Percentiles rank a stretch among this genome's conserved stretches.
These are phyloP conservation scores for Hemerocallis citrina DNA, from an alignment of 106 monocot genomes.

Conservation along the genomic window DNA sequence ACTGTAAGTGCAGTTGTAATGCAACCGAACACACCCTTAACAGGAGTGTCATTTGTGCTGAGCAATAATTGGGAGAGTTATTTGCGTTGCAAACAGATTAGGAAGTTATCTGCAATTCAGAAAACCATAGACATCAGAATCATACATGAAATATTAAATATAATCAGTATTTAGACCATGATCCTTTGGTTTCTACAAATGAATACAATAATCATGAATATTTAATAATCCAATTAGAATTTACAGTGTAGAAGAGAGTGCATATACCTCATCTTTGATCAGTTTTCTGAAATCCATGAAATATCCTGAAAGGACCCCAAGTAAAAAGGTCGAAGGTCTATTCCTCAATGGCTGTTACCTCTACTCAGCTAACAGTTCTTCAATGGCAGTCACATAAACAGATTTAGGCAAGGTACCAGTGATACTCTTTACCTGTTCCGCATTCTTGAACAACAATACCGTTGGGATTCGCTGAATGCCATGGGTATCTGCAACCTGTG, in stretches of 20 bases:
- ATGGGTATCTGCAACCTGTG: conserved; percentile 45
- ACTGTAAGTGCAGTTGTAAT: too few species aligned
- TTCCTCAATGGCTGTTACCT: background rate
- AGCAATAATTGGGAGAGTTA: too few species aligned
- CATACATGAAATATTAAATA: too few species aligned
- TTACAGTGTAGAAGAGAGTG: too few species aligned
- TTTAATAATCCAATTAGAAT: too few species aligned
- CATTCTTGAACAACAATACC: conserved; percentile 65
- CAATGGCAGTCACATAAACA: conserved; percentile 73
- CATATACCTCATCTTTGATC: background rate
- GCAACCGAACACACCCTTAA: too few species aligned
- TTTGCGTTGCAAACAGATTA: too few species aligned
- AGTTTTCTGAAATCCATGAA: background rate
- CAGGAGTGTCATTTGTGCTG: too few species aligned
- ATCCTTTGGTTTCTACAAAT: too few species aligned
- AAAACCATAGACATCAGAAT: too few species aligned
- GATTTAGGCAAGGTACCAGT: conserved; percentile 85
- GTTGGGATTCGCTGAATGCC: conserved; percentile 63
- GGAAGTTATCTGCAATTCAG: background rate
- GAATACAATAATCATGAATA: too few species aligned
- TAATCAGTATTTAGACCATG: too few species aligned
- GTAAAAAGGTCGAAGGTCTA: background rate
- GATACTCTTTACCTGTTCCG: conserved; percentile 51
- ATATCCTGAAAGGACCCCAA: background rate
- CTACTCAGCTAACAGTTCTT: conserved; percentile 22